Evolutionary conservation across 2,329 filamentous ascomycete genomes (phyloP).

Genomic region (Ophiostoma australiae): DNA sequence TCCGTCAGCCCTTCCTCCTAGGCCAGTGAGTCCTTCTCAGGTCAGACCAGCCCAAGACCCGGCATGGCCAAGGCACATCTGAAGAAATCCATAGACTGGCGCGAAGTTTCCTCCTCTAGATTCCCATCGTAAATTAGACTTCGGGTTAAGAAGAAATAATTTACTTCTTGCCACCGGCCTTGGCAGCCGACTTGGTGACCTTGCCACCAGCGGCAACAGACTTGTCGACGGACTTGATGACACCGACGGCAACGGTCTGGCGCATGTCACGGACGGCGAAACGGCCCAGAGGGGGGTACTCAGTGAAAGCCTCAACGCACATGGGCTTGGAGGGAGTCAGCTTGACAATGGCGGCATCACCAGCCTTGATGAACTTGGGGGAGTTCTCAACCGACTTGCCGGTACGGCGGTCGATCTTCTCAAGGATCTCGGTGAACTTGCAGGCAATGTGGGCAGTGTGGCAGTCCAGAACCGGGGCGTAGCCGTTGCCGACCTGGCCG

Average conservation of each 20-base stretch:
- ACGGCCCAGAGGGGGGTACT: conserved; percentile 98
- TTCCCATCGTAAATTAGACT: not conserved
- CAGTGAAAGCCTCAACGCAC: conserved; percentile 99
- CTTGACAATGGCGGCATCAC: conserved; percentile 99
- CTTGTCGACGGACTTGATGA: conserved; percentile 86
- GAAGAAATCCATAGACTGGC: not conserved
- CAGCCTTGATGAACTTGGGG: conserved; percentile 99
- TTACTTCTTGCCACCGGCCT: conserved; percentile 70
- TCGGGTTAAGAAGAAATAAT: conserved; percentile 9
- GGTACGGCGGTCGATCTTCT: conserved; percentile 99
- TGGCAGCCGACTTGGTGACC: conserved; percentile 68
- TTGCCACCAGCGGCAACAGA: conserved; percentile 52
- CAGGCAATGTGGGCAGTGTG: conserved; percentile 99
- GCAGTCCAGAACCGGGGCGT: conserved; percentile 98
- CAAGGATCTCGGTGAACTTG: conserved; percentile 98
- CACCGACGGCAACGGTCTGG: conserved; percentile 85
- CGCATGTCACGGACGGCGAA: conserved; percentile 99
- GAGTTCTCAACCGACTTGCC: conserved; percentile 88
- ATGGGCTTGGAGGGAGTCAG: conserved; percentile 99
- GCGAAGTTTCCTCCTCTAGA: conserved; percentile 2
- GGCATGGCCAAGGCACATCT: not conserved
- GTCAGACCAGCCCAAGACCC: not conserved
- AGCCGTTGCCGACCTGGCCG: conserved; percentile 97
- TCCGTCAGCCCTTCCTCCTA: not conserved
- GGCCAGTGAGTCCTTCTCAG: conserved; percentile 3